Evolutionary conservation across 2,329 filamentous ascomycete genomes (phyloP), one percentile per base, ranked within the genome.

Genomic region (Trematosphaeria pertusa): DNA sequence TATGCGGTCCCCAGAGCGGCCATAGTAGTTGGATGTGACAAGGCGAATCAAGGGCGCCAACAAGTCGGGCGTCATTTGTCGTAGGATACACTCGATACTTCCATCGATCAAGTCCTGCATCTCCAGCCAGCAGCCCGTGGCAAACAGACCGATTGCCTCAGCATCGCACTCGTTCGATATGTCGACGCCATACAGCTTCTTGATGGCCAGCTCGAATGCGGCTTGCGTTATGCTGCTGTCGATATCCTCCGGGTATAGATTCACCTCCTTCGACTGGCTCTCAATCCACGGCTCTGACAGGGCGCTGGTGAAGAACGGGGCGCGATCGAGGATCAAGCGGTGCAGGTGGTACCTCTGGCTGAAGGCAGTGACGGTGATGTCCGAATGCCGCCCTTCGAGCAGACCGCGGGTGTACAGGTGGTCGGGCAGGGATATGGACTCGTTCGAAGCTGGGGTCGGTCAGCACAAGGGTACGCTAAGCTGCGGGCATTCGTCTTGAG

Each of bases 231-330:
- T 83, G 48, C 75, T 80, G 10, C 63, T 55, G 53, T 83, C 80
- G 26, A 83, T 76, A 35, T 81, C 75, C 52, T 82, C 78, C 0
- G 80, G 80, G 41, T 78, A 73, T 6, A 83, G 66, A 0, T 71
- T 75, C 38, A 83, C 78, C 37, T 82, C 79, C 50, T 75, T 80
- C 4, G 77, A 71, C 26, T 71, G 73, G 49, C 79, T 79, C 57
- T 83, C 80, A 8, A 79, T 67, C 80, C 80, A 83, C n/a, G 79
- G 78, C 26, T 77, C 79, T 0, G 78, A 81, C 18, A 83, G 69
- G 11, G 79, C 79, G 11, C 75, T 77, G 2, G 75, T 73, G 62
- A 83, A 83, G 72, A 81, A 83, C 0, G 80, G 79, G 4, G 81
- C 78, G 40, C 78, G 76, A 58, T 82, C 80, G 15, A 83, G 76